Base-by-base conservation (phyloP, 2,329 filamentous ascomycete genomes). In the Talaromyces sp. region DNA sequence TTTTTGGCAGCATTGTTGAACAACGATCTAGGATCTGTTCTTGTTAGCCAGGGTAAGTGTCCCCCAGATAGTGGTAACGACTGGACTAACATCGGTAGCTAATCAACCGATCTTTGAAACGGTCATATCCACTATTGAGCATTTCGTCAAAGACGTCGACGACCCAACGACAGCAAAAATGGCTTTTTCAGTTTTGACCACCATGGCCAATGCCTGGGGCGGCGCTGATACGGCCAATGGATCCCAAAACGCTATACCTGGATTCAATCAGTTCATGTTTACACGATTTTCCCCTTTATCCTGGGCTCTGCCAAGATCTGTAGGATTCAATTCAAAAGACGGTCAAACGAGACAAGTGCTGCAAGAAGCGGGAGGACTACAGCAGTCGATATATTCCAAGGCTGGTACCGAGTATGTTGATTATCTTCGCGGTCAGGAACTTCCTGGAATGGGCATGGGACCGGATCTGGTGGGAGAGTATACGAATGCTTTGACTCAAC, bases 21-120 rank as follows among this genome's bases (percentile, higher is more conserved):
- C 75, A 96, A 99, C 74, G 91, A 96, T 63, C 86, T 99, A 4
- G 92, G 91, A 10, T 87, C 89, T 31, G 92, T 98, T 13, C 88
- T 99, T 49, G 90, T 99, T 68, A 97, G 92, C 73, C 89, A 92
- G 73, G 75, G 84, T 86, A 78, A 77, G 81, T 27, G 9, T 31
- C 15, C 41, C 22, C 11, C 22, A 17, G 8, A 8, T 25, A 11
- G 22, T 50, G 15, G 25, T 17, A 50, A 13, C 25, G 3, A 11
- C n/a, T 13, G 57, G 27, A 49, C 61, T 69, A 68, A 71, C 58
- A 37, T 25, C 13, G 22, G 11, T 54, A 81, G 85, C 88, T 10
- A 99, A 99, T 79, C 94, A 97, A 82, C 86, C 87, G 35, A 92
- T 91, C 68, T 98, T 99, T 71, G 93, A 97, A 71, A 87, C 90